phyloP scores from a whole-genome alignment of 352 stramenopile species.

The Aphanomyces astaci region DNA sequence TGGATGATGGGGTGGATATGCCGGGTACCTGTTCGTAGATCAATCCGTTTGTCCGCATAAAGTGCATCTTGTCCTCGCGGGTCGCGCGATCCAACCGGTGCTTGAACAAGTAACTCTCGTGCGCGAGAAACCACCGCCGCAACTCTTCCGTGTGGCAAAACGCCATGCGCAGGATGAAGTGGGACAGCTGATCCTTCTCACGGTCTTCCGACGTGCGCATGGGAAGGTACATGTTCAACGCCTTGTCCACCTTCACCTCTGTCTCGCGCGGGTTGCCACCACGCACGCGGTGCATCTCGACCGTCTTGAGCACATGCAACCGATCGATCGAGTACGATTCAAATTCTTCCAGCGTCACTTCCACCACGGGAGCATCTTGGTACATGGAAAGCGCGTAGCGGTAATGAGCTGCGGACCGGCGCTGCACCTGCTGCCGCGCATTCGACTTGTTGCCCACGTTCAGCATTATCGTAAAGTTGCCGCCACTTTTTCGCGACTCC shows the following conservation, averaged over 20 bases:
- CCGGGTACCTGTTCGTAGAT: constrained; percentile 53
- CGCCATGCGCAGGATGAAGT: constrained; percentile 97
- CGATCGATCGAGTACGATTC: constrained; percentile 96
- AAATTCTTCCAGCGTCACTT: constrained; percentile 97
- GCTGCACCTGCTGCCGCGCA: constrained; percentile 37
- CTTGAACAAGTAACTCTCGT: constrained; percentile 93
- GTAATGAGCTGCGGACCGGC: constrained; percentile 14
- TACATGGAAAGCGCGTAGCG: constrained; percentile 87
- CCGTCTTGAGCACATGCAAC: constrained; percentile 85
- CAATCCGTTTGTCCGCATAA: constrained; percentile 82
- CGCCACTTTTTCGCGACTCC: neutral
- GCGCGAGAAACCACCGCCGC: constrained; percentile 94
- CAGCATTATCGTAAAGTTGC: constrained; percentile 41
- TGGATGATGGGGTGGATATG: too few species aligned
- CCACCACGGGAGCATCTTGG: constrained; percentile 85
- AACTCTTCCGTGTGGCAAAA: constrained; percentile 98
- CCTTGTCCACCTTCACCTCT: constrained; percentile 73
- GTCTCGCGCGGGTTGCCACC: constrained; percentile 62
- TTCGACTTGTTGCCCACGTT: constrained; percentile 73
- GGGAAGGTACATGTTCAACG: constrained; percentile 77
- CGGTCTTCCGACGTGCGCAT: constrained; percentile 36
- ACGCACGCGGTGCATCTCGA: constrained; percentile 81
- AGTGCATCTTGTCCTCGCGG: constrained; percentile 76
- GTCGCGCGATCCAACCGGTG: constrained; percentile 86
- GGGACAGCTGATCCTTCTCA: constrained; percentile 90